Conservation (phyloP, 495 filamentous ascomycete species). For the Acidiella bohemica region DNA sequence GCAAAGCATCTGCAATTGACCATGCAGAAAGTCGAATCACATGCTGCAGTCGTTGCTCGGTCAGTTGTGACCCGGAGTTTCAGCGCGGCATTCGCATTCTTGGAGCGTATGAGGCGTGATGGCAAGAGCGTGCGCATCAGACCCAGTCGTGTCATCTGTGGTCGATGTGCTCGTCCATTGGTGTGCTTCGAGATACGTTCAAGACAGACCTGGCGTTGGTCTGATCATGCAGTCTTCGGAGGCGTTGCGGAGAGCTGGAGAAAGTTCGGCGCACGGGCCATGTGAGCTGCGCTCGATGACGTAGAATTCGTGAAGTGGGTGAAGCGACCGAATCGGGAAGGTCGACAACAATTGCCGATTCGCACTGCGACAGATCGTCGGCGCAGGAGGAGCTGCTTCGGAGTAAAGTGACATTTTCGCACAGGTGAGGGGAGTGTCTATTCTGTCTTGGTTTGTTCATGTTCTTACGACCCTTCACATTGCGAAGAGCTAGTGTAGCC, state of each 20-base stretch:
- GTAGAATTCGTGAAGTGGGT: background rate
- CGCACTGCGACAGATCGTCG: too few relatives aligned
- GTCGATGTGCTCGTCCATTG: too few relatives aligned
- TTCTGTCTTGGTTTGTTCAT: too few relatives aligned
- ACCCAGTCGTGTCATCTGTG: conserved; percentile 22
- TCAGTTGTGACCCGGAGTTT: conserved; percentile 6
- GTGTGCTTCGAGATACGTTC: too few relatives aligned
- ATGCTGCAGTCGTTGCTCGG: background rate
- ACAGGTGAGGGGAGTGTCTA: too few relatives aligned
- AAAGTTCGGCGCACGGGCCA: conserved; percentile 10
- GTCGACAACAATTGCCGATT: conserved; percentile 1
- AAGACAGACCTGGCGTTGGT: too few relatives aligned
- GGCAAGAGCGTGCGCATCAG: conserved; percentile 28
- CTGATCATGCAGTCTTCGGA: background rate
- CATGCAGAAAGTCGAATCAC: conserved; percentile 5
- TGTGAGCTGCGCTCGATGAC: conserved; percentile 1
- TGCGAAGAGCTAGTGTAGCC: background rate
- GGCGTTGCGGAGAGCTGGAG: background rate
- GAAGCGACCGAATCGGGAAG: conserved; percentile 7
- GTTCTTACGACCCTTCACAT: background rate
- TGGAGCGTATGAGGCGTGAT: conserved; percentile 18
- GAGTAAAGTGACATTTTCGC: too few relatives aligned
- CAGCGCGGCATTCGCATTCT: conserved; percentile 7
- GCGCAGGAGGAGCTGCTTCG: too few relatives aligned
- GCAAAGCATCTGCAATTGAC: conserved; percentile 19